Base-by-base conservation (phyloP, 2,329 filamentous ascomycete species). In the Verticillium nubilum region DNA sequence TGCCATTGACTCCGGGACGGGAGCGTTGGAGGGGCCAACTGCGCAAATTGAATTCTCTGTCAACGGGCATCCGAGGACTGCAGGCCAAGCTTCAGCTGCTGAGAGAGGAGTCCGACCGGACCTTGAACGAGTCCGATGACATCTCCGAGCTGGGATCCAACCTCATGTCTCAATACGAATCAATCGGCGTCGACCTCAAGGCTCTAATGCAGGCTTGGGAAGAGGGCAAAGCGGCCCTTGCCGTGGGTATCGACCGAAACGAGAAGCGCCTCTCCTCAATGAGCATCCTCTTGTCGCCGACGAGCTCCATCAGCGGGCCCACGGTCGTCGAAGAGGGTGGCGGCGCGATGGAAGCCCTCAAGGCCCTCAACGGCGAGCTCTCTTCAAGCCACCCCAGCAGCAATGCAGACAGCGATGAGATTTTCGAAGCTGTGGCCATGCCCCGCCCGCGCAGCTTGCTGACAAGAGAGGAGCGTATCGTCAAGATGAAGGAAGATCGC, bases 71-170 rank as follows among this genome's bases (percentile, higher is more conserved):
- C 62, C 88, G 93, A 28, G 91, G 91, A 12, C 81, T 99, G 55
- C 94, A 98, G 74, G 95, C 95, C 35, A 99, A 98, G 73, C 86
- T 99, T 78, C 92, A 96, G 61, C 81, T 99, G 7, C 77, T 98
- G 58, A 87, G 92, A 56, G 95, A 99, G 72, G 92, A 97, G 72
- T 96, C 92, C 0, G 91, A 91, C 69, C 85, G 85, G 61, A 86
- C 86, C 52, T 75, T 97, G 28, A 90, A 96, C 67, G 86, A 89
- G 66, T 86, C 90, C 37, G 80, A 82, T 60, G 86, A 88, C 66
- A 85, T 91, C 19, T 85, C 86, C 4, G 90, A 96, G 65, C 82
- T 97, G 17, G 91, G 90, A 0, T 84, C 88, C 0, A 87, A 86
- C 63, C 81, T 98, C 42, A 88, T 97, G 81, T 77, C 87, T 25